Evolutionary conservation across 768 basidiomycete species (phyloP), one percentile per base, ranked within the genome.

Genomic region (Russula dissimulans): DNA sequence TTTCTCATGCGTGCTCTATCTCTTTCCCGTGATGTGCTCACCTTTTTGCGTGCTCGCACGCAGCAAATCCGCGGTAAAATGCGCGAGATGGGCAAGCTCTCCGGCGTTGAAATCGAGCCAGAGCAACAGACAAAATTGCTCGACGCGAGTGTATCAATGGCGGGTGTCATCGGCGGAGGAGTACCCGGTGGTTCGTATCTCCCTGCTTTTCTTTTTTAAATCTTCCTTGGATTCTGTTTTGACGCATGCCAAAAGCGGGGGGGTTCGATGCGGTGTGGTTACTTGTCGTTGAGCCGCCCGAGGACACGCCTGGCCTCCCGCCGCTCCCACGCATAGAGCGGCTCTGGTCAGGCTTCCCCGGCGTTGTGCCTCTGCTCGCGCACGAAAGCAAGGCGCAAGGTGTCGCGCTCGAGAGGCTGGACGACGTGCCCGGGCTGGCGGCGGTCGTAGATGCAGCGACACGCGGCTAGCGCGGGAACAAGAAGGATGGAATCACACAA

Each of bases 251-350:
- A 55, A 56, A 65, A 97, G 97, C 97, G 54, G 97, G 97, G 10
- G 97, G 97, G 2, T 98, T 90, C 71, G 97, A 99, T 69, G 97
- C 97, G 7, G 82, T 98, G 60, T 98, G 94, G 92, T 76, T 99
- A 5, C 81, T 99, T 15, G 82, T 94, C 17, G 80, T 88, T 67
- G 85, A 88, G 49, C 79, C 83, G 17, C 65, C 61, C 8, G 61
- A 60, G 45, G 72, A 72, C 41, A 76, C 77, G 9, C 75, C 78
- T 61, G 74, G 79, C 66, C 69, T 72, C 56, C 65, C 68, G 34
- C 84, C 89, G 3, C 69, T 82, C 29, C 71, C 77, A 34, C 80
- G 82, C 26, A 77, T 93, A 48, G 86, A 91, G 70, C 74, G 76
- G 56, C 75, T 85, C 6, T 93, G 91, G 91, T 74, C 75, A 56